Percentiles rank a stretch among this genome's conserved stretches.
These are phyloP conservation scores for Rhododendron griersonianum DNA, from an alignment of 148 eudicot species.

Conservation along the genomic window DNA sequence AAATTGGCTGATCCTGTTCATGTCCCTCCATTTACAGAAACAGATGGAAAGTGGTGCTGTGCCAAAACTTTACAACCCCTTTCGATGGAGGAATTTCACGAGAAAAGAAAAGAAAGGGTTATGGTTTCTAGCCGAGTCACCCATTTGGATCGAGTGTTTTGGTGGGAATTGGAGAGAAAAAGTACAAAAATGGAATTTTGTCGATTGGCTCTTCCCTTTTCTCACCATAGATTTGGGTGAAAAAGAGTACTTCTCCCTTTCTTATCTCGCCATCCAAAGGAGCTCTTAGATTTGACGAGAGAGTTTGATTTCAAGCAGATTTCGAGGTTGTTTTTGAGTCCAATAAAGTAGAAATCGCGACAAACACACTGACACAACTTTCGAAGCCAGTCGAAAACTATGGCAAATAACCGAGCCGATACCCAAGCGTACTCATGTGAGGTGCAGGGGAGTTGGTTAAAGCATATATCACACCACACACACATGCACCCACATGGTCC, in stretches of 20 bases:
- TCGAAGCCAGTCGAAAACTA: neutral
- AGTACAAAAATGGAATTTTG: neutral
- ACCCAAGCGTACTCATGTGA: neutral
- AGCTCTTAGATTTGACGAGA: too few species aligned
- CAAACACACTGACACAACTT: neutral
- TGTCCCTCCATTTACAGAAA: neutral
- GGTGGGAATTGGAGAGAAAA: neutral
- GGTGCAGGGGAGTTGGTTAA: neutral
- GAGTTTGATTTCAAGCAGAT: too few species aligned
- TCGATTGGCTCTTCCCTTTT: neutral
- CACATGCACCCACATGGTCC: neutral
- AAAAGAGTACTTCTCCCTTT: too few species aligned
- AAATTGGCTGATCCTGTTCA: neutral
- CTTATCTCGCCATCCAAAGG: too few species aligned
- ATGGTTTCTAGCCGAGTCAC: neutral
- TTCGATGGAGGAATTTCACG: neutral
- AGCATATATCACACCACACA: neutral
- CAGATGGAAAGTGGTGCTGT: neutral
- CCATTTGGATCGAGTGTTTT: neutral
- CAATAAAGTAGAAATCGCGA: neutral
- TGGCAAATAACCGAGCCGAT: neutral
- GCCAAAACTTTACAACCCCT: neutral
- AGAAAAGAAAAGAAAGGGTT: neutral
- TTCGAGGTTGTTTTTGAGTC: too few species aligned
- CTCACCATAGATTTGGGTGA: neutral